These are phyloP conservation scores for Solanum appendiculatum DNA, from an alignment of 257 asterid genomes.

Conservation along the genomic window DNA sequence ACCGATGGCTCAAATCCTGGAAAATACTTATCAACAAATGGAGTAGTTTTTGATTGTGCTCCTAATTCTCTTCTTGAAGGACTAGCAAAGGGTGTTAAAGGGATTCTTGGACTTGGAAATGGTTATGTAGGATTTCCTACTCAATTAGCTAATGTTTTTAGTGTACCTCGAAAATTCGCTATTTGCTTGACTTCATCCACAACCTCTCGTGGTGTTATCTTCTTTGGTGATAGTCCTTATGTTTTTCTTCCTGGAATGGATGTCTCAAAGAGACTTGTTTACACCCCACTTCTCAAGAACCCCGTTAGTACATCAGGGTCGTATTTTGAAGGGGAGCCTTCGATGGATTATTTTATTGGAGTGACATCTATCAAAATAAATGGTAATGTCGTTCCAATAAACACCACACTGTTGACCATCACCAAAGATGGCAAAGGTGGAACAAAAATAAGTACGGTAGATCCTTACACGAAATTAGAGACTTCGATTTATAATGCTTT, in stretches of 20 bases:
- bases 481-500: background rate
- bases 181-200: background rate
- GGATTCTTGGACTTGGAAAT: background rate
- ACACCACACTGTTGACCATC: background rate
- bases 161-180: background rate
- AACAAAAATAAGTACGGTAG: background rate
- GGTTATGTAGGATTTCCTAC: background rate
- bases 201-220: background rate
- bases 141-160: background rate
- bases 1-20: background rate
- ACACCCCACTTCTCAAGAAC: conserved; percentile 29
- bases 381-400: background rate
- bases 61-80: background rate
- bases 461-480: background rate
- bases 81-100: background rate
- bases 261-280: background rate
- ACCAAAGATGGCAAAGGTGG: background rate
- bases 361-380: background rate
- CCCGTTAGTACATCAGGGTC: conserved; percentile 20
- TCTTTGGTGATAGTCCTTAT: background rate
- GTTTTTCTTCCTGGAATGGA: background rate
- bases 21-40: background rate
- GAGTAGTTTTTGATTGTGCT: background rate
- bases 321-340: conserved; percentile 8
- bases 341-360: conserved; percentile 34